A percentile compares a stretch with the other conserved stretches of the same genome.
Conservation (phyloP, 352 stramenopile genomes). For the Phytophthora multivora region DNA sequence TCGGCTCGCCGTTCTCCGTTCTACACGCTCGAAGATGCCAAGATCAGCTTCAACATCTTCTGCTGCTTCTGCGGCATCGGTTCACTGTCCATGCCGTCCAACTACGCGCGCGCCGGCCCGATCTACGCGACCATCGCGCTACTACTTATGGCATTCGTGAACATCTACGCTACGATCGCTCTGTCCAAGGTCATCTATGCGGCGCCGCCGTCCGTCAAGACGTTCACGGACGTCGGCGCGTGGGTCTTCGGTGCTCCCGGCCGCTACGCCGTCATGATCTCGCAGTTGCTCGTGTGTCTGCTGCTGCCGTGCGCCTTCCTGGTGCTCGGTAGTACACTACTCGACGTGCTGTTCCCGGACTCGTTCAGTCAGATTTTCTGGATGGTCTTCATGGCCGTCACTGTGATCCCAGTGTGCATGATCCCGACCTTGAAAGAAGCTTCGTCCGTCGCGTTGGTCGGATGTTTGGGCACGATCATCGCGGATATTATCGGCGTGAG, state of each 20-base stretch:
- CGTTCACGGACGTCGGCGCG: constrained; percentile 49
- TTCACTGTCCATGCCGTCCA: constrained; percentile 69
- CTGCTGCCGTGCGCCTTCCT: constrained; percentile 56
- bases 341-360: constrained; percentile 55
- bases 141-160: constrained; percentile 67
- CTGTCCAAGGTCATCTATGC: constrained; percentile 46
- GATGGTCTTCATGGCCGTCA: constrained; percentile 46
- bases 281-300: constrained; percentile 51
- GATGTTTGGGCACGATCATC: constrained; percentile 38
- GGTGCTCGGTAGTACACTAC: constrained; percentile 51
- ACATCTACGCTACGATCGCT: constrained; percentile 61
- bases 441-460: constrained; percentile 23
- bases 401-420: constrained; percentile 36
- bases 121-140: constrained; percentile 50
- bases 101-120: constrained; percentile 61
- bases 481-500: constrained; percentile 36
- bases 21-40: constrained; percentile 61
- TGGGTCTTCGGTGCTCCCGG: constrained; percentile 47
- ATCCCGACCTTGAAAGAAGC: constrained; percentile 43
- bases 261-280: constrained; percentile 47
- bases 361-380: constrained; percentile 48
- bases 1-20: constrained; percentile 15
- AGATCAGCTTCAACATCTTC: constrained; percentile 66
- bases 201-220: constrained; percentile 44
- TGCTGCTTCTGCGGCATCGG: constrained; percentile 74